Evolutionary conservation across 2,329 filamentous ascomycete genomes (phyloP).

Genomic region (Neocatenulostroma microsporum): DNA sequence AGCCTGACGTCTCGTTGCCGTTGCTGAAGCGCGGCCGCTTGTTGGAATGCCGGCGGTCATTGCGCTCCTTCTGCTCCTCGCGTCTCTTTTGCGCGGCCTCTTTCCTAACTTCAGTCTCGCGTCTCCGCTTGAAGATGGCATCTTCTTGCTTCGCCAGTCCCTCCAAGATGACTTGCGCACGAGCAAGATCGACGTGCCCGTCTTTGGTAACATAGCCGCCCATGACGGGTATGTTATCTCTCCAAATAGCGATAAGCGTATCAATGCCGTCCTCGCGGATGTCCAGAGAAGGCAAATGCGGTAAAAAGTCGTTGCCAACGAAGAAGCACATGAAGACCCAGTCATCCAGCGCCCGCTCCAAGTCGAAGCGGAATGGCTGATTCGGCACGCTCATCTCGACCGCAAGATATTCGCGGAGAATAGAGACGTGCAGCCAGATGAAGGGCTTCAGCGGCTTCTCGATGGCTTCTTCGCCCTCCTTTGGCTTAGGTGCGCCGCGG

Average conservation of each 20-base stretch:
- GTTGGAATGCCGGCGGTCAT: slow-evolving; percentile 33
- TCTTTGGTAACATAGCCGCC: slow-evolving; percentile 95
- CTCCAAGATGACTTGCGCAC: slow-evolving; percentile 79
- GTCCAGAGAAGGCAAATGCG: slow-evolving; percentile 92
- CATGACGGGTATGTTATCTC: slow-evolving; percentile 83
- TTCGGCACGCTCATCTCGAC: slow-evolving; percentile 78
- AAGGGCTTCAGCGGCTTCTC: slow-evolving; percentile 87
- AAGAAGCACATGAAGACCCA: slow-evolving; percentile 99
- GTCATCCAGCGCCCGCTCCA: slow-evolving; percentile 90
- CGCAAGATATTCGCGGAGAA: slow-evolving; percentile 86
- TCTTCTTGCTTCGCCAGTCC: slow-evolving; percentile 90
- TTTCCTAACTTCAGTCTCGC: slow-evolving; percentile 75
- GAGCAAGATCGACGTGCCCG: slow-evolving; percentile 77
- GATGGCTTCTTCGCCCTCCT: slow-evolving; percentile 64
- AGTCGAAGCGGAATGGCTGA: slow-evolving; percentile 80
- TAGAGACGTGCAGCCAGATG: slow-evolving; percentile 92
- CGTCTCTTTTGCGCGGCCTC: slow-evolving; percentile 72
- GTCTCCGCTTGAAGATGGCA: slow-evolving; percentile 80
- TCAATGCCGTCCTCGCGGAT: slow-evolving; percentile 97
- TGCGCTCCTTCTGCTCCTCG: slow-evolving; percentile 58
- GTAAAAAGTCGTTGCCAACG: slow-evolving; percentile 96
- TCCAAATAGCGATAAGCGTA: slow-evolving; percentile 93
- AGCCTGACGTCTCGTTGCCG: slow-evolving; percentile 15
- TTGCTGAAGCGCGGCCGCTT: slow-evolving; percentile 25
- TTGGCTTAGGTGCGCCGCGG: slow-evolving; percentile 67